These are phyloP conservation scores for Kodamaea kaohsiungensis DNA, from an alignment of 805 yeast genomes.

Conservation along the genomic window DNA sequence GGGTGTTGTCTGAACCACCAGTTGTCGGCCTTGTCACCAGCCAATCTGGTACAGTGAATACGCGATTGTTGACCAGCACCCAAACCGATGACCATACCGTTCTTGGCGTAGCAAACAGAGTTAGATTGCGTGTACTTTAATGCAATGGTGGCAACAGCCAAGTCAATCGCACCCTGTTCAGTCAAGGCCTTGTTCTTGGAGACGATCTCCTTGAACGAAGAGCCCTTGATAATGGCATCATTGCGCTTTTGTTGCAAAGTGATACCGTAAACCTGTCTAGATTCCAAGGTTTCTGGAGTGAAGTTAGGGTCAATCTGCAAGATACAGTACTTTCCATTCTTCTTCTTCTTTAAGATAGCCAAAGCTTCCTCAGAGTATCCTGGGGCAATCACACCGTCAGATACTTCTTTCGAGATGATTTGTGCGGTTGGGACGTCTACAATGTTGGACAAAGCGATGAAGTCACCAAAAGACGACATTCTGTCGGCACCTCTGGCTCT, in stretches of 20 bases:
- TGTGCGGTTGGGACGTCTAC: conserved; percentile 96
- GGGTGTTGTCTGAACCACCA: conserved; percentile 99
- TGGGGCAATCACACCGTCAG: conserved; percentile 99
- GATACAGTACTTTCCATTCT: conserved; percentile 96
- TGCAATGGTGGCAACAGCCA: conserved; percentile 96
- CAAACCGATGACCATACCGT: conserved; percentile 98
- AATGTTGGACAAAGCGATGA: conserved; percentile 94
- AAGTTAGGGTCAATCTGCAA: conserved; percentile 95
- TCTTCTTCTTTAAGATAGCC: conserved; percentile 84
- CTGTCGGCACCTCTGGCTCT: conserved; percentile 99
- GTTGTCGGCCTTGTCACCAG: conserved; percentile 99
- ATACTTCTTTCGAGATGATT: conserved; percentile 95
- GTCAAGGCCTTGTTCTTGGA: conserved; percentile 84
- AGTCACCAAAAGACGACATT: conserved; percentile 99
- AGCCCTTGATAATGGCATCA: conserved; percentile 91
- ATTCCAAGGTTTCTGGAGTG: conserved; percentile 77
- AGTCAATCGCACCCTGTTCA: conserved; percentile 89
- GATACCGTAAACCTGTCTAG: conserved; percentile 95
- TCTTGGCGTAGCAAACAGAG: conserved; percentile 97
- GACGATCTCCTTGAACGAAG: conserved; percentile 89
- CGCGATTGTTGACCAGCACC: conserved; percentile 99
- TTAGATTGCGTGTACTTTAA: conserved; percentile 97
- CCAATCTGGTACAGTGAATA: conserved; percentile 98
- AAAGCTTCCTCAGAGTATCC: conserved; percentile 93
- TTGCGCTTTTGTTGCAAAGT: conserved; percentile 95